Base-by-base conservation (phyloP, 176 grass and related monocot genomes). In the Zoysia japonica region DNA sequence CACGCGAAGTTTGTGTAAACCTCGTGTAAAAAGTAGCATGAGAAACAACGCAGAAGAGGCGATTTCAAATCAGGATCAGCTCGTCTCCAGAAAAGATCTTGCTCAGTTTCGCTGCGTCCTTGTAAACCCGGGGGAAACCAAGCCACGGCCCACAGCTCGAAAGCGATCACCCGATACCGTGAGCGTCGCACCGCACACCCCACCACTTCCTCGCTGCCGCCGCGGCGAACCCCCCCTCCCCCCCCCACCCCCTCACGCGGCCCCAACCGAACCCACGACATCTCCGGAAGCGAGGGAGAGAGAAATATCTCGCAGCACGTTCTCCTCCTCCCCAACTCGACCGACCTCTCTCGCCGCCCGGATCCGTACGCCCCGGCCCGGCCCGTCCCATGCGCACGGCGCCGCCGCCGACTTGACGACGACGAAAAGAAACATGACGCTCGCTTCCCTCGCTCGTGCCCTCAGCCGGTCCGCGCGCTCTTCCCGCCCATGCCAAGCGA, bases 391-490 rank as follows among this genome's bases (percentile, higher is more conserved):
- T 59, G 84, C 78, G 48, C 72, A 56, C 63, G 82, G 56, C 76
- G 70, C 70, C 28, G 49, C 65, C 69, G 39, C 81, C 42, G 49
- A 65, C 50, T 77, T 40, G 70, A 54, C 61, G 28, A 61, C 19
- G 59, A 61, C 59, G 46, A n/a, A n/a, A n/a, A n/a, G n/a, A n/a
- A n/a, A 80, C 61, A 96, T 99, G 96, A 90, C 65, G 82, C 73
- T 96, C 72, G 73, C 92, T 77, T 65, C 88, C 53, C 72, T 95
- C 72, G 90, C 81, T 20, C 96, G 96, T 79, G 87, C 84, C 42
- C 76, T 91, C 80, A 51, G 67, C 66, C 92, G 90, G 82, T 99
- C 92, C 84, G 84, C 75, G 1, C 86, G 86, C 82, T 89, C 77
- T n/a, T 71, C 88, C 76, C 81, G 90, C 19, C 80, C 77, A 40